A percentile compares a stretch with the other conserved stretches of the same genome.
These are phyloP conservation scores for Ceratocystis papillata DNA, from an alignment of 2,329 filamentous ascomycete genomes.

Conservation along the genomic window DNA sequence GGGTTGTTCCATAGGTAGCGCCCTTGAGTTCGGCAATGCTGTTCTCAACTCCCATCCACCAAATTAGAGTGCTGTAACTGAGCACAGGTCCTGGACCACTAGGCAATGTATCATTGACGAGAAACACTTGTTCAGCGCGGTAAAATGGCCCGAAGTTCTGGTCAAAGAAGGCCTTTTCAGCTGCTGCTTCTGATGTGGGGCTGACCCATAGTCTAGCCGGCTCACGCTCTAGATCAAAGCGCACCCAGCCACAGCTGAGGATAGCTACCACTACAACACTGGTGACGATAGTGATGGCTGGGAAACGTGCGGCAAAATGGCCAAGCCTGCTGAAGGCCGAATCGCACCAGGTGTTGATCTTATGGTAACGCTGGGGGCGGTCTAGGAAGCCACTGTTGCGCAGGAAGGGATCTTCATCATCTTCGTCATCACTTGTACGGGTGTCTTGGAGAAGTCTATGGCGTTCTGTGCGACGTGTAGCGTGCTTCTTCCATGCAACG, in stretches of 20 bases:
- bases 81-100: conserved; percentile 63
- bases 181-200: conserved; percentile 76
- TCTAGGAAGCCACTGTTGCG: conserved; percentile 68
- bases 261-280: conserved; percentile 67
- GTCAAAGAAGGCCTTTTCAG: conserved; percentile 92
- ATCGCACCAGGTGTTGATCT: conserved; percentile 73
- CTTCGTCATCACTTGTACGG: conserved; percentile 78
- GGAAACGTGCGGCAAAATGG: conserved; percentile 69
- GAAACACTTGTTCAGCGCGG: conserved; percentile 81
- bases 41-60: conserved; percentile 89
- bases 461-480: conserved; percentile 64
- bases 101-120: conserved; percentile 72
- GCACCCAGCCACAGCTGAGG: conserved; percentile 77
- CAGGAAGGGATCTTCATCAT: conserved; percentile 57
- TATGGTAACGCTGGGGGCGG: conserved; percentile 66
- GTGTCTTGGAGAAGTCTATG: conserved; percentile 80
- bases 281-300: conserved; percentile 65
- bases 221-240: conserved; percentile 80
- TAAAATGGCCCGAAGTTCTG: conserved; percentile 90
- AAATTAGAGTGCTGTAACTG: conserved; percentile 74
- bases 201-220: conserved; percentile 95
- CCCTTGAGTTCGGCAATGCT: conserved; percentile 64
- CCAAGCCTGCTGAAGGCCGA: conserved; percentile 70
- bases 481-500: conserved; percentile 62
- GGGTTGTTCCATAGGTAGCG: conserved; percentile 51